Conservation (phyloP, 2,329 filamentous ascomycete genomes). For the Aspergillus sojae region DNA sequence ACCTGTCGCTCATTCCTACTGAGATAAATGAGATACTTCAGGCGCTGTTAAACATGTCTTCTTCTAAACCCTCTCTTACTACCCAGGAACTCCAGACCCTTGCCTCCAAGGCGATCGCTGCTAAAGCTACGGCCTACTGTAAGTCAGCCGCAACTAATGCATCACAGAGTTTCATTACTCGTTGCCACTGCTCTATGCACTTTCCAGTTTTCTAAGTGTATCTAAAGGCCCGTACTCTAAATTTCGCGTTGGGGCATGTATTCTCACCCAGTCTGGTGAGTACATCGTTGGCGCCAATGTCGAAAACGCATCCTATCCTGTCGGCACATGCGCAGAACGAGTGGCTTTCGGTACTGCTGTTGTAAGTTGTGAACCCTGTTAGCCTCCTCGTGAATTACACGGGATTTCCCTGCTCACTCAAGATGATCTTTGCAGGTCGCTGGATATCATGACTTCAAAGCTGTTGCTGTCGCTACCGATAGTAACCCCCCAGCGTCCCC, state of each 20-base stretch:
- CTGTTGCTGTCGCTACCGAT: constrained; percentile 84
- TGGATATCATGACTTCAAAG: constrained; percentile 65
- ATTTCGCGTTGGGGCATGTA: constrained; percentile 84
- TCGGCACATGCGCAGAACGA: constrained; percentile 93
- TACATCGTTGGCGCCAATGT: constrained; percentile 80
- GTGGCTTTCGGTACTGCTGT: constrained; percentile 85
- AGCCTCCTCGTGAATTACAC: neutral
- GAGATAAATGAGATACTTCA: neutral
- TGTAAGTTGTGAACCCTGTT: constrained; percentile 37
- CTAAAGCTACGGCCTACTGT: constrained; percentile 83
- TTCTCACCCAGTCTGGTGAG: constrained; percentile 63
- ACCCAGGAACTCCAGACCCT: constrained; percentile 67
- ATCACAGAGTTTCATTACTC: neutral
- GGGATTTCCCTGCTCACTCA: neutral
- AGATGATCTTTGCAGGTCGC: constrained; percentile 35
- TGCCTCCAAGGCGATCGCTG: constrained; percentile 63
- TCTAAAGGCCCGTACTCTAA: constrained; percentile 74
- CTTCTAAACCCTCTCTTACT: constrained; percentile 50
- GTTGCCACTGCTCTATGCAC: neutral
- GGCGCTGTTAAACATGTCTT: constrained; percentile 22
- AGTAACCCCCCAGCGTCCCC: constrained; percentile 68
- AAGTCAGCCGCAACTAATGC: constrained; percentile 33
- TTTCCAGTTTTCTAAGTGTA: constrained; percentile 7
- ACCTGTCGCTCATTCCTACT: neutral
- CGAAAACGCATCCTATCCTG: constrained; percentile 90